phyloP scores from a whole-genome alignment of 306 rosid species.

The Fragaria ananassa region DNA sequence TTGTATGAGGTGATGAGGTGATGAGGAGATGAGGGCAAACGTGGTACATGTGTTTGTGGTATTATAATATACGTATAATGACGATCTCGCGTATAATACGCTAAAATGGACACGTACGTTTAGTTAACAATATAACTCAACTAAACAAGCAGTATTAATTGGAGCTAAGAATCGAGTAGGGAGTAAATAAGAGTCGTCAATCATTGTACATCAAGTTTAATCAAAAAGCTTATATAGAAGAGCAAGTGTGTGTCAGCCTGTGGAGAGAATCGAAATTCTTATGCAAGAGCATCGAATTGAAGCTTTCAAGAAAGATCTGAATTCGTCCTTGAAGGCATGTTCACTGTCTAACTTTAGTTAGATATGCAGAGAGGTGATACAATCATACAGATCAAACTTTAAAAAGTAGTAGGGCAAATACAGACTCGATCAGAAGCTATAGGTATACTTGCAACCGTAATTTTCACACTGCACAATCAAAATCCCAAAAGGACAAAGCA shows the following conservation, averaged over 20 bases:
- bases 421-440: conserved; percentile 7
- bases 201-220: neutral
- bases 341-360: conserved; percentile 26
- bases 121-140: no score
- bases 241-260: neutral
- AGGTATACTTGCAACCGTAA: conserved; percentile 2
- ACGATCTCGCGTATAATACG: neutral
- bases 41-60: neutral
- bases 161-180: neutral
- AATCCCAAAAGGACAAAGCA: conserved; percentile 29
- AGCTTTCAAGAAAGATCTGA: conserved; percentile 33
- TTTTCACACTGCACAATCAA: conserved; percentile 19
- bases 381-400: conserved; percentile 13
- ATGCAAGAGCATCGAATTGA: conserved; percentile 21
- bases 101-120: neutral
- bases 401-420: neutral
- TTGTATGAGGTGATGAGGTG: no score
- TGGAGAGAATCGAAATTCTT: neutral
- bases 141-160: neutral
- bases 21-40: neutral
- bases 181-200: neutral
- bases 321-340: conserved; percentile 16
- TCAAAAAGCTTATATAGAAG: neutral
- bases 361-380: neutral
- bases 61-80: neutral